Conservation (phyloP, 2,329 filamentous ascomycete genomes). For the Claviceps arundinis region DNA sequence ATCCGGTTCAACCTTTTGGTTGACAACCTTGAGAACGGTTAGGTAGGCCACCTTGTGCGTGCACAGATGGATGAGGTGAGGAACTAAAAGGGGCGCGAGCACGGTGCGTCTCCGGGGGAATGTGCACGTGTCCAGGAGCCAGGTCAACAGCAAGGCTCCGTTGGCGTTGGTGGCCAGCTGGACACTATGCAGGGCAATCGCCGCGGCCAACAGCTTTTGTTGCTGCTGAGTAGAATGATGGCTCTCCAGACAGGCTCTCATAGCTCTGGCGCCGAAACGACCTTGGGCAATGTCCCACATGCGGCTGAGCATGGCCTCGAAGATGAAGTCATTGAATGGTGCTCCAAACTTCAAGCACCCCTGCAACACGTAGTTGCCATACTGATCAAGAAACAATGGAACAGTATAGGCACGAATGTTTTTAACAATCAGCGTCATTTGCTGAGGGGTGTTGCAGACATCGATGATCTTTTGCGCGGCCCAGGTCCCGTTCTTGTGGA, state of each 20-base stretch:
- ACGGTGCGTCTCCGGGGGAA: conserved; percentile 87
- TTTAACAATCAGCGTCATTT: conserved; percentile 77
- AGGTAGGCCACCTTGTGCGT: conserved; percentile 98
- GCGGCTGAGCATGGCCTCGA: conserved; percentile 87
- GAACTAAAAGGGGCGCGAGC: conserved; percentile 79
- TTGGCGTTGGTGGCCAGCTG: conserved; percentile 95
- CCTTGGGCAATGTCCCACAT: conserved; percentile 93
- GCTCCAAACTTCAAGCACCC: conserved; percentile 86
- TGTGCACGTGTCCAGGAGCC: conserved; percentile 96
- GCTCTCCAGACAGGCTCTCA: conserved; percentile 93
- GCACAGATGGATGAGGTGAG: conserved; percentile 86
- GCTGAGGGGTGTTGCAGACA: conserved; percentile 70
- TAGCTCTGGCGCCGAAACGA: conserved; percentile 85
- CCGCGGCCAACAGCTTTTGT: conserved; percentile 84
- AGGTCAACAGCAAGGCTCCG: conserved; percentile 83
- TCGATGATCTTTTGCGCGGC: conserved; percentile 99
- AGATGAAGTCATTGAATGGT: conserved; percentile 91
- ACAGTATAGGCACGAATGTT: conserved; percentile 76
- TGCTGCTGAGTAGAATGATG: conserved; percentile 92
- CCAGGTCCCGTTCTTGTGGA: conserved; percentile 99
- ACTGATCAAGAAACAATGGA: conserved; percentile 90
- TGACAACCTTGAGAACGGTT: conserved; percentile 95
- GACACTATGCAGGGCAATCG: conserved; percentile 92
- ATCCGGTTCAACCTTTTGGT: conserved; percentile 88
- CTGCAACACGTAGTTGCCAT: conserved; percentile 96